phyloP scores from a whole-genome alignment of 2,329 filamentous ascomycete genomes.

The Xylaria sp. region DNA sequence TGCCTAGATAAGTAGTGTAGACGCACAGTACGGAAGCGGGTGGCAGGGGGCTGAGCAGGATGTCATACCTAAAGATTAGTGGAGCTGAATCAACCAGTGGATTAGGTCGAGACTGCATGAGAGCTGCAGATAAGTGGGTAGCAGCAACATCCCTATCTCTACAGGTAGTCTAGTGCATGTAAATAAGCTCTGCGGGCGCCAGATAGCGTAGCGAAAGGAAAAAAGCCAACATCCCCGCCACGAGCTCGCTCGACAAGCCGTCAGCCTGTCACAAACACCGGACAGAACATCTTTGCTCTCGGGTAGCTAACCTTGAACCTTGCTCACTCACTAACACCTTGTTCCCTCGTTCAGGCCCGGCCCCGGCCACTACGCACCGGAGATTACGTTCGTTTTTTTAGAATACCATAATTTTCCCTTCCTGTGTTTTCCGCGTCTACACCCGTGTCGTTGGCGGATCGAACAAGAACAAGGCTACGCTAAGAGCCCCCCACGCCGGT shows the following conservation, averaged over 20 bases:
- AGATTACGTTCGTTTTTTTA: conserved; percentile 33
- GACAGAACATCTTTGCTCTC: conserved; percentile 24
- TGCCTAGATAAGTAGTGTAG: neutral
- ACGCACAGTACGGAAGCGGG: conserved; percentile 1
- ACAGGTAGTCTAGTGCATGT: neutral
- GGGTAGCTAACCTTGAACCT: conserved; percentile 12
- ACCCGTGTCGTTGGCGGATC: conserved; percentile 1
- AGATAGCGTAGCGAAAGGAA: neutral
- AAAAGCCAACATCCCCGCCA: conserved; percentile 11
- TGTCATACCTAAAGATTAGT: neutral
- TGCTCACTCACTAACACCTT: conserved; percentile 8
- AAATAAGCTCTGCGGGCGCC: neutral
- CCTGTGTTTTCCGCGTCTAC: neutral
- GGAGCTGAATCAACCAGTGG: neutral
- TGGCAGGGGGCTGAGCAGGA: conserved; percentile 2
- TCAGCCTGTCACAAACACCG: conserved; percentile 11
- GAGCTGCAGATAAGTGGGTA: conserved; percentile 7
- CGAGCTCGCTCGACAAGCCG: conserved; percentile 13
- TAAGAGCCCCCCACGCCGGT: conserved; percentile 27
- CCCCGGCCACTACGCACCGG: conserved; percentile 26
- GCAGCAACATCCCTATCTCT: conserved; percentile 2
- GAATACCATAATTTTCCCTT: conserved; percentile 14
- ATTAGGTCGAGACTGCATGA: conserved; percentile 4
- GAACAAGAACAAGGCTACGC: neutral
- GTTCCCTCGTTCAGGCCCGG: conserved; percentile 26